Evolutionary conservation across 2,329 filamentous ascomycete species (phyloP).

Genomic region (Penicillium sp.): DNA sequence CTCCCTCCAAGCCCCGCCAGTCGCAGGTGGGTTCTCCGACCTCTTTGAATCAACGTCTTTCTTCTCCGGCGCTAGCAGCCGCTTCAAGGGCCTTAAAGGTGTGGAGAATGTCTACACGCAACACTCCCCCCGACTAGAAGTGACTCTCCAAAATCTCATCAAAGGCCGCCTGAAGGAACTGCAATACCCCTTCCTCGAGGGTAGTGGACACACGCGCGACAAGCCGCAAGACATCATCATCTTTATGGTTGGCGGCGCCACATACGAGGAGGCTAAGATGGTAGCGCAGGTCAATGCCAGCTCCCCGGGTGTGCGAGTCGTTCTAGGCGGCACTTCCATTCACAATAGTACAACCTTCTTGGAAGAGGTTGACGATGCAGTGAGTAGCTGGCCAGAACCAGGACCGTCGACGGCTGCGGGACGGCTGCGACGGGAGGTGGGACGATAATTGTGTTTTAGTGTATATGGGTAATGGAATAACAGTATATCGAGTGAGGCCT

Average conservation of each 20-base stretch:
- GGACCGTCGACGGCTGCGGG: conserved; percentile 52
- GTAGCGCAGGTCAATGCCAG: conserved; percentile 89
- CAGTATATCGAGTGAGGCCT: neutral
- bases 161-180: conserved; percentile 80
- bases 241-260: conserved; percentile 86
- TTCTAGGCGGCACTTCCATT: conserved; percentile 77
- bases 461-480: conserved; percentile 1
- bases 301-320: conserved; percentile 76
- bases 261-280: conserved; percentile 95
- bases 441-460: conserved; percentile 33
- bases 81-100: conserved; percentile 89
- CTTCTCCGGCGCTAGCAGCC: conserved; percentile 75
- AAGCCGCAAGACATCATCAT: conserved; percentile 95
- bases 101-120: conserved; percentile 99
- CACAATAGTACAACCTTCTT: conserved; percentile 83
- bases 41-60: conserved; percentile 87
- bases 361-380: conserved; percentile 83
- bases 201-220: conserved; percentile 73
- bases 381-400: conserved; percentile 73
- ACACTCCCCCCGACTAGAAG: conserved; percentile 79
- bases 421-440: conserved; percentile 54
- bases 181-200: conserved; percentile 88
- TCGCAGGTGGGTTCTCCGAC: conserved; percentile 73
- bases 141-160: conserved; percentile 82
- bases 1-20: conserved; percentile 69